Evolutionary conservation across 2,329 filamentous ascomycete genomes (phyloP).

Genomic region (Xylaria hypoxylon): DNA sequence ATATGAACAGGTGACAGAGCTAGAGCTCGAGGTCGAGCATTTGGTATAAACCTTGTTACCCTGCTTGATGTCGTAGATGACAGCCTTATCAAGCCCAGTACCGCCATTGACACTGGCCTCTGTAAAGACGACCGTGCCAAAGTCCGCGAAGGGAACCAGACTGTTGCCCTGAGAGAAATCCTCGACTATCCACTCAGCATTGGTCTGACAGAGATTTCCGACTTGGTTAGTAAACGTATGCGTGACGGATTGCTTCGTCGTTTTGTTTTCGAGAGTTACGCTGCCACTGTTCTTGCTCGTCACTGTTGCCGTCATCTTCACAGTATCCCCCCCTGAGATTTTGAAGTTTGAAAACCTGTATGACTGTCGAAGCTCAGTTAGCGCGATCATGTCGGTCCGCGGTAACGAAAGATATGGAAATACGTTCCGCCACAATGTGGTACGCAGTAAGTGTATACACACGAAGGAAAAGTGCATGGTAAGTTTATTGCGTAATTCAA

Average conservation of each 20-base stretch:
- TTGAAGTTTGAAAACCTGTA: slow-evolving; percentile 62
- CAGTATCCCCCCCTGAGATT: slow-evolving; percentile 50
- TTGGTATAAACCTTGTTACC: slow-evolving; percentile 52
- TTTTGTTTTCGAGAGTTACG: slow-evolving; percentile 55
- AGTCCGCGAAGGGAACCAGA: slow-evolving; percentile 61
- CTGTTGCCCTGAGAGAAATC: slow-evolving; percentile 57
- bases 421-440: neutral
- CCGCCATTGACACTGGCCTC: slow-evolving; percentile 53
- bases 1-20: slow-evolving; percentile 46
- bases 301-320: slow-evolving; percentile 45
- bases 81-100: slow-evolving; percentile 53
- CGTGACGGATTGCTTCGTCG: slow-evolving; percentile 62
- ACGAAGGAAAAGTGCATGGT: neutral
- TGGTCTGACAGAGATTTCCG: slow-evolving; percentile 61
- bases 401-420: neutral
- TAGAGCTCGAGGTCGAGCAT: slow-evolving; percentile 45
- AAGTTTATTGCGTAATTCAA: neutral
- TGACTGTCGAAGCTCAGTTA: slow-evolving; percentile 42
- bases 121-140: slow-evolving; percentile 59
- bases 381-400: neutral
- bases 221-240: slow-evolving; percentile 61
- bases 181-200: slow-evolving; percentile 73
- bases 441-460: neutral
- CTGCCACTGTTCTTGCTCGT: slow-evolving; percentile 36
- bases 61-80: slow-evolving; percentile 61